Evolutionary conservation across 441 rosid genomes (phyloP), one percentile per base, ranked within the genome.

Genomic region (Gossypium davidsonii): DNA sequence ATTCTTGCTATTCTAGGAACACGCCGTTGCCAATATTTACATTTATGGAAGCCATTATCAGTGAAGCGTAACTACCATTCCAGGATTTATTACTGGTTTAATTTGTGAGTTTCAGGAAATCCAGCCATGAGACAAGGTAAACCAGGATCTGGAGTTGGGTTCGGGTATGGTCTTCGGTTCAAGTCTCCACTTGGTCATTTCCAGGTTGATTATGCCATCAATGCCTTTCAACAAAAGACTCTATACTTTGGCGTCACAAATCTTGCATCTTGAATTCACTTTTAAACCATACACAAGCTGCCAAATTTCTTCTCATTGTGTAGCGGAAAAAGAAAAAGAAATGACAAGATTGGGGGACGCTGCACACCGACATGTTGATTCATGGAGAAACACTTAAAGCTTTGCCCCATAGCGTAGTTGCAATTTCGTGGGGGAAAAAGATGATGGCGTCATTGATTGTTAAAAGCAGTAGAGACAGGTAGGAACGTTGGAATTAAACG

Each of bases 141-240:
- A 77, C 97, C 94, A 1, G 99, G 99, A 53, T 87, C 87, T 18
- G 97, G 99, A 52, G 73, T 87, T 68, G 99, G 99, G 58, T 67
- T 87, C 23, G 97, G 97, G 55, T 92, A 94, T 31, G 93, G 96
- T 25, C 76, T 94, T 72, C 91, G 96, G 15, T 87, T 87, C 71
- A 92, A 89, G 84, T 85, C 96, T 81, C 93, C 91, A 10, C 17
- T 87, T 10, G 97, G 97, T 64, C 96, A 90, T 82, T 77, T 94
- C 46, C 96, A 86, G 80, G 82, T 92, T 76, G 97, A 91, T 75
- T 88, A 84, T 65, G 94, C 98, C 75, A 80, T 92, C 72, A 94
- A 94, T 83, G 85, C 92, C 34, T 91, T 89, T 78, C 90, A 92
- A 67, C 97, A 91, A 73, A 94, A 83, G 83, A 91, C 99, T 68